Conservation (phyloP, 257 asterid species). For the Cynanchum wilfordii region DNA sequence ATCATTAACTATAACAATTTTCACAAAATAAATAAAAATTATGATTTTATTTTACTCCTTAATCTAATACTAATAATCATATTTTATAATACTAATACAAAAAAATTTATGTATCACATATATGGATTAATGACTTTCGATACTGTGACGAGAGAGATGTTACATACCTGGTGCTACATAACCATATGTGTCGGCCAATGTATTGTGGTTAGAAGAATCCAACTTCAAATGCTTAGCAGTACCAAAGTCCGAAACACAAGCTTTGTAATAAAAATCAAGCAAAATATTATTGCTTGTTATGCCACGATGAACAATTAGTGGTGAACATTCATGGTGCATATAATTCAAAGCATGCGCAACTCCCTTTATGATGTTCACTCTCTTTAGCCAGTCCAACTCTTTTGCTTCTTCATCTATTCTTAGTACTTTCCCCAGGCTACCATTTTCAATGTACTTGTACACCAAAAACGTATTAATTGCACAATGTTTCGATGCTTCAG, state of each 20-base stretch:
- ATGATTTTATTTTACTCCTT: too few relatives aligned
- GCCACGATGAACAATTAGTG: not conserved
- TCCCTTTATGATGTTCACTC: not conserved
- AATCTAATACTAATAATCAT: too few relatives aligned
- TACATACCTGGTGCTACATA: not conserved
- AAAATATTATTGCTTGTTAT: not conserved
- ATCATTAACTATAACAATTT: too few relatives aligned
- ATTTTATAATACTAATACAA: too few relatives aligned
- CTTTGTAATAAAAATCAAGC: not conserved
- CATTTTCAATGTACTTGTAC: not conserved
- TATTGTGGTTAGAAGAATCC: constrained; percentile 19
- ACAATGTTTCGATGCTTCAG: not conserved
- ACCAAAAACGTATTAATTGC: not conserved
- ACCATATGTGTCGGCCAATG: constrained; percentile 4
- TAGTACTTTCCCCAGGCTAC: not conserved
- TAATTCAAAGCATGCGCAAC: not conserved
- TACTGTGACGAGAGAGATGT: too few relatives aligned
- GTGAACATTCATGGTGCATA: not conserved
- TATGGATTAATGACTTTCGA: too few relatives aligned
- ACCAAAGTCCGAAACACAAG: not conserved
- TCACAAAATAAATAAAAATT: too few relatives aligned
- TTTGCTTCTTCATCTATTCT: not conserved
- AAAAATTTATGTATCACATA: too few relatives aligned
- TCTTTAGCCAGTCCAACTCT: not conserved
- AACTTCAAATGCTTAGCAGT: constrained; percentile 8